Evolutionary conservation across 2,329 filamentous ascomycete genomes (phyloP).

Genomic region (Furcasterigmium furcatum): DNA sequence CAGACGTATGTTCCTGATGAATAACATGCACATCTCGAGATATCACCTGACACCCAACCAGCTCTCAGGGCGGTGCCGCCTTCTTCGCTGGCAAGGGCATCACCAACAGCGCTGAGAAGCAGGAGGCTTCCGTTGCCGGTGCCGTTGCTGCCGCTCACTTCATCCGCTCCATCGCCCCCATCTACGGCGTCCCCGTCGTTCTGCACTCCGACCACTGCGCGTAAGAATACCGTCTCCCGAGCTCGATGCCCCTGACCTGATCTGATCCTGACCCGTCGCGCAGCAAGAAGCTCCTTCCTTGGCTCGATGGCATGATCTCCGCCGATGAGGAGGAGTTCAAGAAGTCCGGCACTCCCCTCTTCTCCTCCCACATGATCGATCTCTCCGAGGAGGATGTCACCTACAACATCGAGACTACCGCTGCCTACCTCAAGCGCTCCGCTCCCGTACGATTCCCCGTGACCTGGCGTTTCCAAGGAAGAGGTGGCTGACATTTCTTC

Average conservation of each 20-base stretch:
- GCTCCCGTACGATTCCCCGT: slow-evolving; percentile 49
- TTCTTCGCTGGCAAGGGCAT: slow-evolving; percentile 92
- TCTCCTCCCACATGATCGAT: slow-evolving; percentile 98
- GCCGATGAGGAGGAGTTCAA: slow-evolving; percentile 96
- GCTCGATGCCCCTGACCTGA: too few species aligned
- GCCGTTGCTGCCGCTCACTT: slow-evolving; percentile 88
- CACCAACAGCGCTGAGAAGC: slow-evolving; percentile 66
- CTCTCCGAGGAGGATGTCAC: slow-evolving; percentile 87
- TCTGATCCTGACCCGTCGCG: neutral
- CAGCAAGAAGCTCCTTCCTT: slow-evolving; percentile 92
- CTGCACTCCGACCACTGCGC: slow-evolving; percentile 98
- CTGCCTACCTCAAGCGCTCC: slow-evolving; percentile 88
- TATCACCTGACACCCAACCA: neutral
- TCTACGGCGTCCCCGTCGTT: slow-evolving; percentile 87
- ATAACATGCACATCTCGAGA: neutral
- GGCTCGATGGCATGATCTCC: slow-evolving; percentile 94
- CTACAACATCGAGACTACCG: slow-evolving; percentile 89
- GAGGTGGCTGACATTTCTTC: neutral
- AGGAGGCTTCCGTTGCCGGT: slow-evolving; percentile 85
- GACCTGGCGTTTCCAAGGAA: neutral
- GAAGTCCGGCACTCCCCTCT: slow-evolving; percentile 85
- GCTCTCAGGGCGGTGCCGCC: slow-evolving; percentile 85
- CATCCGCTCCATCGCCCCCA: slow-evolving; percentile 81
- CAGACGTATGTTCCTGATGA: slow-evolving; percentile 55
- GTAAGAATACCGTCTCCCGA: too few species aligned